A percentile compares a stretch with the other conserved stretches of the same genome.
Evolutionary conservation across 2,329 filamentous ascomycete species (phyloP).

Genomic region (Penicillium nordicum): DNA sequence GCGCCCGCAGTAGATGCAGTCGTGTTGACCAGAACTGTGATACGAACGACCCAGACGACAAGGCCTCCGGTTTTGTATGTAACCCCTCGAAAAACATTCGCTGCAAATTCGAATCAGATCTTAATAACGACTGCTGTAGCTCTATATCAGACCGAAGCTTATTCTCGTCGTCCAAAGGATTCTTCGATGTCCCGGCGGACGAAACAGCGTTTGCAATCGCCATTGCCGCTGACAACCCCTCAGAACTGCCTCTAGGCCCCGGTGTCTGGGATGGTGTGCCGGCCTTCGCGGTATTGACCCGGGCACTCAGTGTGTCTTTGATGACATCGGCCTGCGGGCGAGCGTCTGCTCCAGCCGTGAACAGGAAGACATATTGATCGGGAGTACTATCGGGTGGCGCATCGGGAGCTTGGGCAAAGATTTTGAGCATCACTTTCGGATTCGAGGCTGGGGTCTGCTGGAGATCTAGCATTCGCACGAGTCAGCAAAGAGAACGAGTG

Average conservation of each 20-base stretch:
- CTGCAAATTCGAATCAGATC: constrained; percentile 69
- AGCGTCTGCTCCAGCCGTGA: constrained; percentile 73
- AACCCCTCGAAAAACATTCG: constrained; percentile 85
- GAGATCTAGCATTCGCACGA: constrained; percentile 59
- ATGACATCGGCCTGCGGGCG: constrained; percentile 80
- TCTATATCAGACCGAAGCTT: constrained; percentile 73
- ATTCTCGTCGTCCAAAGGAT: constrained; percentile 75
- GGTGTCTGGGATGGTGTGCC: constrained; percentile 37
- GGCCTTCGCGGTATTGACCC: constrained; percentile 68
- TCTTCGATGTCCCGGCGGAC: constrained; percentile 44
- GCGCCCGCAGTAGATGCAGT: constrained; percentile 77
- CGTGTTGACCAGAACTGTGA: constrained; percentile 93
- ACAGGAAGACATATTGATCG: constrained; percentile 78
- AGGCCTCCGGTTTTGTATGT: constrained; percentile 76
- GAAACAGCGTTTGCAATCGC: constrained; percentile 70
- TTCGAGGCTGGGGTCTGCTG: constrained; percentile 90
- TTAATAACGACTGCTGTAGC: constrained; percentile 83
- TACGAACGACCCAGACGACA: constrained; percentile 78
- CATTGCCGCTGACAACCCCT: constrained; percentile 65
- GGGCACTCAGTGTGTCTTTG: constrained; percentile 73
- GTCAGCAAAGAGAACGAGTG: constrained; percentile 3
- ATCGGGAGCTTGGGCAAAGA: constrained; percentile 68
- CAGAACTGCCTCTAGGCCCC: constrained; percentile 33
- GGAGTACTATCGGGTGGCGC: constrained; percentile 39
- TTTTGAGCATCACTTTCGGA: constrained; percentile 88